phyloP scores from a whole-genome alignment of 1,139 yeast genomes.

The Protomyces macrosporus region DNA sequence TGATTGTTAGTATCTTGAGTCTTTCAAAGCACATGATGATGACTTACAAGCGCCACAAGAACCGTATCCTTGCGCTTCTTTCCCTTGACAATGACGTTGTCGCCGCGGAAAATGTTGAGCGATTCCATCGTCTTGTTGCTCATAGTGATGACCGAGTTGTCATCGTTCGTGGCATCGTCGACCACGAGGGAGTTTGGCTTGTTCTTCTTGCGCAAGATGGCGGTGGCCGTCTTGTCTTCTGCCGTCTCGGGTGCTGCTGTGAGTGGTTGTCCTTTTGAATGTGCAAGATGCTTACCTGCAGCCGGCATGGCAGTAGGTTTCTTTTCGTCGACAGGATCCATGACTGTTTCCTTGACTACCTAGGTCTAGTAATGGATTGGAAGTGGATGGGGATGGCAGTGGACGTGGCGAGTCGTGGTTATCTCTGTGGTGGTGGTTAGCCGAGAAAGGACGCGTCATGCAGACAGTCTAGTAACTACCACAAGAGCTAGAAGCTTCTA shows the following conservation, averaged over 20 bases:
- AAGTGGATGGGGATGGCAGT: not conserved
- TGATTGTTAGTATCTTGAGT: conserved; percentile 35
- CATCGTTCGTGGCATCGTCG: conserved; percentile 96
- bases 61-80: conserved; percentile 98
- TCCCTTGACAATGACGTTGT: conserved; percentile 94
- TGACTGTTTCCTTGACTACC: not conserved
- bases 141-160: conserved; percentile 92
- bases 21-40: not conserved
- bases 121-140: conserved; percentile 93
- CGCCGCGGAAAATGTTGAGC: conserved; percentile 93
- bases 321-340: not conserved
- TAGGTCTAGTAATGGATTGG: not conserved
- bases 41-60: conserved; percentile 62
- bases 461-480: not conserved
- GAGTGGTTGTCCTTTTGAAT: not conserved
- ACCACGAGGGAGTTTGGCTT: conserved; percentile 87
- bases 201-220: conserved; percentile 94
- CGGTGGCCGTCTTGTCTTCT: conserved; percentile 57
- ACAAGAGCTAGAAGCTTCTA: too few relatives aligned
- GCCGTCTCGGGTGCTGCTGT: conserved; percentile 22
- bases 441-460: not conserved
- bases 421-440: not conserved
- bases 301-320: conserved; percentile 22
- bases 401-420: not conserved
- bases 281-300: not conserved